Evolutionary conservation across 345 rosid genomes (phyloP).

Genomic region (Hibiscus trionum): DNA sequence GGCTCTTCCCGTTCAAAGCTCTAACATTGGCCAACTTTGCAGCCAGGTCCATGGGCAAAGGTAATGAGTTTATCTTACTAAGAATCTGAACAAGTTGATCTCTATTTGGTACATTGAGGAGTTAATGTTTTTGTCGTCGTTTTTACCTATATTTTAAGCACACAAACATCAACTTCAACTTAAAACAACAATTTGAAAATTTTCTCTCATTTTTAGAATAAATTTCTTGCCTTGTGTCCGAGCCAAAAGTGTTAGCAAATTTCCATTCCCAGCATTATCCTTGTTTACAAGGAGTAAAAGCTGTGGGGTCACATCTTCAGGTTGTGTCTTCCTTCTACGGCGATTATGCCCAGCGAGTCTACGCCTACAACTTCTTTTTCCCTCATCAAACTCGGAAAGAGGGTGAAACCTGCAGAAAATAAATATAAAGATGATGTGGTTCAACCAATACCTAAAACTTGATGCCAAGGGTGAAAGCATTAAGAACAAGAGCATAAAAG

Average conservation of each 20-base stretch:
- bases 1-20: conserved; percentile 36
- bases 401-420: conserved; percentile 21
- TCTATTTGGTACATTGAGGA: conserved; percentile 39
- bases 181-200: background rate
- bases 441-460: background rate
- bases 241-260: conserved; percentile 57
- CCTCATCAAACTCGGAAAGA: conserved; percentile 16
- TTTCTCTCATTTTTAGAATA: background rate
- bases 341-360: conserved; percentile 25
- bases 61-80: conserved; percentile 71
- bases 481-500: background rate
- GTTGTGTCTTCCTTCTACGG: conserved; percentile 34
- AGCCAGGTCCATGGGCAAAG: conserved; percentile 63
- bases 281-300: conserved; percentile 39
- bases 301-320: conserved; percentile 58
- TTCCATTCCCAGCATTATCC: conserved; percentile 28
- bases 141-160: conserved; percentile 39
- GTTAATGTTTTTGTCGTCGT: conserved; percentile 31
- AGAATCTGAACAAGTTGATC: conserved; percentile 74
- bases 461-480: background rate
- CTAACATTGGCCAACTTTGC: conserved; percentile 50
- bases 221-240: conserved; percentile 52
- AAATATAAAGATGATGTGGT: background rate
- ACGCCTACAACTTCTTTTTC: conserved; percentile 24
- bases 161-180: conserved; percentile 9